Evolutionary conservation across 257 asterid species (phyloP).

Genomic region (Ballota nigra): DNA sequence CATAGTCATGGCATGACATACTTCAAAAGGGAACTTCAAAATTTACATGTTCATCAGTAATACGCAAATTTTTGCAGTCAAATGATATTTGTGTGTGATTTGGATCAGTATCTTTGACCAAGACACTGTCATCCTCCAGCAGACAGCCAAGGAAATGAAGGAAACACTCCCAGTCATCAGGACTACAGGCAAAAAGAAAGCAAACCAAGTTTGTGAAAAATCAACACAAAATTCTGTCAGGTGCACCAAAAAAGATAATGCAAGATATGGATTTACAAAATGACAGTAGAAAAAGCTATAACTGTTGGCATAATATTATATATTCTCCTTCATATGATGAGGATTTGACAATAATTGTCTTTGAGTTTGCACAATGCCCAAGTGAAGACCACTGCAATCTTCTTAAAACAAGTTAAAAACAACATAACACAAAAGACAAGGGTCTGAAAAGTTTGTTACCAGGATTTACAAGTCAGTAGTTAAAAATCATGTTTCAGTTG

Average conservation of each 20-base stretch:
- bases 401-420: neutral
- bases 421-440: neutral
- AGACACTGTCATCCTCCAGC: slow-evolving; percentile 72
- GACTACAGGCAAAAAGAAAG: slow-evolving; percentile 48
- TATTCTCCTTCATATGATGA: slow-evolving; percentile 11
- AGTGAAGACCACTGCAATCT: neutral
- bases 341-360: neutral
- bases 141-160: slow-evolving; percentile 81
- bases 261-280: neutral
- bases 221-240: neutral
- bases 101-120: slow-evolving; percentile 41
- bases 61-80: slow-evolving; percentile 45
- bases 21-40: slow-evolving; percentile 23
- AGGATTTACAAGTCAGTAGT: slow-evolving; percentile 1
- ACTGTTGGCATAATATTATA: neutral
- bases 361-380: neutral
- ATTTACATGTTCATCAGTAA: slow-evolving; percentile 70
- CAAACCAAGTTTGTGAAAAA: slow-evolving; percentile 19
- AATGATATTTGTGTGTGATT: slow-evolving; percentile 30
- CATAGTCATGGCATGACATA: slow-evolving; percentile 9
- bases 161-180: slow-evolving; percentile 95
- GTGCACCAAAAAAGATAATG: no score
- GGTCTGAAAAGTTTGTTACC: slow-evolving; percentile 4
- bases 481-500: neutral
- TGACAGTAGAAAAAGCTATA: slow-evolving; percentile 2